phyloP scores from a whole-genome alignment of 371 early-diverging fungal species.

The Cokeromyces recurvatus region DNA sequence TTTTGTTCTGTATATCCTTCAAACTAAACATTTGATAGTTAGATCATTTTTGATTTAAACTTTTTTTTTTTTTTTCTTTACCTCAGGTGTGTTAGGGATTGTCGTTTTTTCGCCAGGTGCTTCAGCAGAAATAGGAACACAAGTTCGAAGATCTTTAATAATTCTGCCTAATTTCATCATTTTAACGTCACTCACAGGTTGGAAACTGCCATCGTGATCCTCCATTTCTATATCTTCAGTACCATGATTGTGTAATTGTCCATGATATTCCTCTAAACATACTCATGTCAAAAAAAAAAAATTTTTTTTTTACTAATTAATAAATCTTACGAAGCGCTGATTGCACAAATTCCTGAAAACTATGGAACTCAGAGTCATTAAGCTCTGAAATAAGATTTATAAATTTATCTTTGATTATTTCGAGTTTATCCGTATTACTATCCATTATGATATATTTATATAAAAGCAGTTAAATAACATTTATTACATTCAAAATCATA shows the following conservation, averaged over 20 bases:
- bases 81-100: conserved; percentile 53
- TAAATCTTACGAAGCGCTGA: conserved; percentile 45
- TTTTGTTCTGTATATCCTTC: conserved; percentile 50
- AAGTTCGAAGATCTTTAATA: conserved; percentile 50
- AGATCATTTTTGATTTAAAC: neutral
- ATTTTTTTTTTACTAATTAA: neutral
- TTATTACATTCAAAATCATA: no score
- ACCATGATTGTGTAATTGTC: conserved; percentile 24
- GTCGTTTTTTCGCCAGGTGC: conserved; percentile 55
- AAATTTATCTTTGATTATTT: conserved; percentile 48
- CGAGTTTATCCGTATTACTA: conserved; percentile 21
- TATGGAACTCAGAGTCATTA: conserved; percentile 45
- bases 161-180: conserved; percentile 44
- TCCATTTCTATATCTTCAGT: conserved; percentile 20
- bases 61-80: conserved; percentile 8
- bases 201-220: conserved; percentile 25
- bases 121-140: conserved; percentile 57
- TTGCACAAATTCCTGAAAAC: conserved; percentile 51
- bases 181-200: conserved; percentile 39
- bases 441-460: no score
- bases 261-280: conserved; percentile 37
- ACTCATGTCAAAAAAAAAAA: neutral
- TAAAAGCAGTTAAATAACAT: no score
- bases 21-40: conserved; percentile 29
- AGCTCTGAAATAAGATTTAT: conserved; percentile 46